Conservation (phyloP, 192 early-diverging fungal species). For the Gonapodya prolifera region DNA sequence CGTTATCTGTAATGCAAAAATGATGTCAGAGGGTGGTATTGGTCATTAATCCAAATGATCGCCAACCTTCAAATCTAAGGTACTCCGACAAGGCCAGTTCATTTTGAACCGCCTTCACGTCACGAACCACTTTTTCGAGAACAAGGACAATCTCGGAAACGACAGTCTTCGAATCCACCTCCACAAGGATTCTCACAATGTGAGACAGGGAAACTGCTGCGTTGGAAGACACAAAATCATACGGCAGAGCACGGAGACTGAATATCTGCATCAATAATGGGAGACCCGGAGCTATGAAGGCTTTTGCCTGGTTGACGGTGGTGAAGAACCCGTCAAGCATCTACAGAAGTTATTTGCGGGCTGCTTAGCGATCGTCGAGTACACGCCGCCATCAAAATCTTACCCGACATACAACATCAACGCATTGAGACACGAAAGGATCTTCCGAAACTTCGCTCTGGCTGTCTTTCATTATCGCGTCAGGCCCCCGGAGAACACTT, state of each 20-base stretch:
- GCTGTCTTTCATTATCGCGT: background rate
- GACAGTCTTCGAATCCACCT: slow-evolving; percentile 40
- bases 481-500: background rate
- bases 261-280: slow-evolving; percentile 50
- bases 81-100: background rate
- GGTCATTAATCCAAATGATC: background rate
- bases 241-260: slow-evolving; percentile 52
- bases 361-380: background rate
- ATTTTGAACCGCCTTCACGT: slow-evolving; percentile 29
- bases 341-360: slow-evolving; percentile 13
- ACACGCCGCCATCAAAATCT: slow-evolving; percentile 12
- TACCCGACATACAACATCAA: slow-evolving; percentile 55
- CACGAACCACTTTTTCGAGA: background rate
- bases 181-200: slow-evolving; percentile 55
- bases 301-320: slow-evolving; percentile 56
- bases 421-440: slow-evolving; percentile 34
- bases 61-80: background rate
- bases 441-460: slow-evolving; percentile 13
- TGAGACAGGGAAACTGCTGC: slow-evolving; percentile 56
- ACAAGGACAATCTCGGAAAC: slow-evolving; percentile 33
- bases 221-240: slow-evolving; percentile 51
- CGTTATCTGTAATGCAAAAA: slow-evolving; percentile 17
- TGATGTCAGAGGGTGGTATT: background rate
- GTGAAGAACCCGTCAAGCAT: slow-evolving; percentile 82
- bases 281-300: slow-evolving; percentile 55